phyloP scores from a whole-genome alignment of 2,329 filamentous ascomycete genomes.

The Ophiostoma quercus region DNA sequence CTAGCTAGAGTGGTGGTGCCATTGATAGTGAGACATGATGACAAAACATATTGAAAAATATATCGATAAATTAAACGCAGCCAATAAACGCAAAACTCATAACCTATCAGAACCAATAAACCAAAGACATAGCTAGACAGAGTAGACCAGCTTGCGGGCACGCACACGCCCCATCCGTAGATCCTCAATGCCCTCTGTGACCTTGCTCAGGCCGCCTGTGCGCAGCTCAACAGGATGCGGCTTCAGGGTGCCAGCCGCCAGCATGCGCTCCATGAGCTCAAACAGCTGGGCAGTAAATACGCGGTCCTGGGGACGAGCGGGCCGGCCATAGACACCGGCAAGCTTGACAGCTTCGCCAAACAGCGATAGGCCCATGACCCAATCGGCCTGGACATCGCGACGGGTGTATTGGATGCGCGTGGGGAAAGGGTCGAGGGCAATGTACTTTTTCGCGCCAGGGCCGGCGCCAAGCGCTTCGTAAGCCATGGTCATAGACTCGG shows the following conservation, averaged over 20 bases:
- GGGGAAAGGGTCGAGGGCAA: slow-evolving; percentile 24
- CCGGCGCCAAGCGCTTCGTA: slow-evolving; percentile 26
- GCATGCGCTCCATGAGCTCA: slow-evolving; percentile 20
- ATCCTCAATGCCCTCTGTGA: slow-evolving; percentile 23
- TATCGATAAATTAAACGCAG: background rate
- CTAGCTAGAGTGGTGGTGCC: background rate
- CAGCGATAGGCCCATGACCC: slow-evolving; percentile 23
- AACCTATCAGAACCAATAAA: background rate
- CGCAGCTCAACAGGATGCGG: slow-evolving; percentile 25
- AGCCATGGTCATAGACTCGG: slow-evolving; percentile 23
- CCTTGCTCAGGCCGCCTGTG: slow-evolving; percentile 20
- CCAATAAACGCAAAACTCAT: background rate
- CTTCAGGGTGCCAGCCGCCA: slow-evolving; percentile 22
- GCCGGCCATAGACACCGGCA: slow-evolving; percentile 23
- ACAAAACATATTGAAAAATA: background rate
- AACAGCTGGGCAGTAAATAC: slow-evolving; percentile 20
- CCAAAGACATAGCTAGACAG: background rate
- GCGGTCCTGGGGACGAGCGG: slow-evolving; percentile 25
- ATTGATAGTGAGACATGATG: background rate
- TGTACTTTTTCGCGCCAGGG: slow-evolving; percentile 19
- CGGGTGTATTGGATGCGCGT: slow-evolving; percentile 25
- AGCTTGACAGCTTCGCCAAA: slow-evolving; percentile 23
- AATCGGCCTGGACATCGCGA: slow-evolving; percentile 24
- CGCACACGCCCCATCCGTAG: slow-evolving; percentile 24
- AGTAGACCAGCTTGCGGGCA: slow-evolving; percentile 24